phyloP scores from a whole-genome alignment of 225 moss, liverwort and hornwort genomes.

The Physcomitrellopsis africana region DNA sequence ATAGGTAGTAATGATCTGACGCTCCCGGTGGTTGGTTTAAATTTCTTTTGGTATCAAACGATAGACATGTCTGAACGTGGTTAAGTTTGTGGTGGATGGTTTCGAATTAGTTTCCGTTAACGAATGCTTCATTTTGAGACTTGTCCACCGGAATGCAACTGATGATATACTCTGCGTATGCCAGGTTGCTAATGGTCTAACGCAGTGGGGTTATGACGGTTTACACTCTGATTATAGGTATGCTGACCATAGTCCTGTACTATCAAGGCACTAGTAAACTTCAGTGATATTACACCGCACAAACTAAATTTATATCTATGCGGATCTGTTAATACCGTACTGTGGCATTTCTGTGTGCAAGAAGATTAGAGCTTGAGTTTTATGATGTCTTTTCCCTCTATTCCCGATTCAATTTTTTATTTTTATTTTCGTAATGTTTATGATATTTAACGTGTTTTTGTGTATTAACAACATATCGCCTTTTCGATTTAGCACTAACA shows the following conservation, averaged over 20 bases:
- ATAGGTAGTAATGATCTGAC: neutral
- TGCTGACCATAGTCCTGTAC: conserved; percentile 10
- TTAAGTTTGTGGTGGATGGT: conserved; percentile 9
- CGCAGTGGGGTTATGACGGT: conserved; percentile 91
- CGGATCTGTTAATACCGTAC: neutral
- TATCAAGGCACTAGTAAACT: neutral
- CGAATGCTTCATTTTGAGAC: conserved; percentile 22
- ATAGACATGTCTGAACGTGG: neutral
- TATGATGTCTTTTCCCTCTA: too few species aligned
- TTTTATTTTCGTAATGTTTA: too few species aligned
- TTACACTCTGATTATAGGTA: conserved; percentile 79
- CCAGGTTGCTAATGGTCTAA: conserved; percentile 87
- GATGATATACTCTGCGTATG: conserved; percentile 12
- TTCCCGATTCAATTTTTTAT: too few species aligned
- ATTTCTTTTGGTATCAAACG: conserved; percentile 12
- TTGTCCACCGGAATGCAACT: neutral
- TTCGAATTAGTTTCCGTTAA: neutral
- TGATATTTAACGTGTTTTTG: conserved; percentile 1
- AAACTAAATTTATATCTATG: neutral
- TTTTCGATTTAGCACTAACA: conserved; percentile 20
- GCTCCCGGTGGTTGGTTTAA: neutral
- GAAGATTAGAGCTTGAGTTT: neutral
- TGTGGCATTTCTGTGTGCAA: neutral
- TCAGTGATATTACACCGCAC: conserved; percentile 3
- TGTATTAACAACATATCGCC: neutral